phyloP scores from a whole-genome alignment of 1,284 basidiomycete genomes.

The Amylostereum chailletii region DNA sequence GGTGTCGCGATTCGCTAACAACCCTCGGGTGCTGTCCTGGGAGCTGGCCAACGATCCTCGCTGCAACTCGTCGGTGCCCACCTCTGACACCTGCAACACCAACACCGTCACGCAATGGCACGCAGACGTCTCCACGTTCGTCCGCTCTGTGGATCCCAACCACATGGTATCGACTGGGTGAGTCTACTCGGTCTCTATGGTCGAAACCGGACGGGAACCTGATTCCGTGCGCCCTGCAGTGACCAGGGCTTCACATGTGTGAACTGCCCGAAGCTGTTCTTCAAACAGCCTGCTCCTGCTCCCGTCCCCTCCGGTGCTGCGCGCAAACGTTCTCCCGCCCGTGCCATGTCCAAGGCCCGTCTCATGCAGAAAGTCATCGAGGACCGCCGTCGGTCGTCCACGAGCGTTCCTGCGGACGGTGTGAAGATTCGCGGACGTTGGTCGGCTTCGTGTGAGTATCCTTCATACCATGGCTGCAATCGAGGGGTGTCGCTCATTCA shows the following conservation, averaged over 20 bases:
- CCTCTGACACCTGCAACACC: slow-evolving; percentile 35
- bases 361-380: slow-evolving; percentile 29
- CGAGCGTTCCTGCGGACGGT: slow-evolving; percentile 25
- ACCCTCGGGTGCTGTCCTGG: slow-evolving; percentile 17
- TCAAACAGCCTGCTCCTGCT: slow-evolving; percentile 24
- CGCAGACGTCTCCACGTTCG: slow-evolving; percentile 32
- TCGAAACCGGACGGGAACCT: neutral
- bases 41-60: slow-evolving; percentile 30
- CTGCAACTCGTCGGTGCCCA: slow-evolving; percentile 44
- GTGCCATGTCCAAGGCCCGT: slow-evolving; percentile 33
- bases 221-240: slow-evolving; percentile 21
- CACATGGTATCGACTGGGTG: slow-evolving; percentile 60
- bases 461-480: too few species aligned
- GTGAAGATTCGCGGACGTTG: slow-evolving; percentile 54
- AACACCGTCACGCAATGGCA: slow-evolving; percentile 50
- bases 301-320: slow-evolving; percentile 28
- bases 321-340: slow-evolving; percentile 26
- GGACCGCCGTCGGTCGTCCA: slow-evolving; percentile 30
- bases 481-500: too few species aligned
- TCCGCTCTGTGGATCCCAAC: slow-evolving; percentile 46
- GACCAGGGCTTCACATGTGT: slow-evolving; percentile 50
- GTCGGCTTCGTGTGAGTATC: slow-evolving; percentile 14
- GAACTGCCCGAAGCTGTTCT: slow-evolving; percentile 49
- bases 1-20: slow-evolving; percentile 15
- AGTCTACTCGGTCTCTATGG: slow-evolving; percentile 9